These are phyloP conservation scores for Mortierella claussenii DNA, from an alignment of 192 early-diverging fungal genomes.

Conservation along the genomic window DNA sequence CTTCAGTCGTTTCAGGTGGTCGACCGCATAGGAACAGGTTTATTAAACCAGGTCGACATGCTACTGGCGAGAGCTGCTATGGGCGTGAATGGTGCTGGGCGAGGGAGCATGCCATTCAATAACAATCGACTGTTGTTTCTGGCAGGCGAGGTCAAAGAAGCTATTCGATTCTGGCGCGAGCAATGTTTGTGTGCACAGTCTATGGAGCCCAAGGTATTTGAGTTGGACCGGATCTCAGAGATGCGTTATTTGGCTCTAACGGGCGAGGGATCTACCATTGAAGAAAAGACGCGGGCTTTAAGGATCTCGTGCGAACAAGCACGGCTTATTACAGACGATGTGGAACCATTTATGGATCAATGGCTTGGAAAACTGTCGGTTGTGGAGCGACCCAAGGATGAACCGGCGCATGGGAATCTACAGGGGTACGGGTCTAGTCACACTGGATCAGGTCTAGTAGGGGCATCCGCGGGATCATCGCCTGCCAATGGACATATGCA, in stretches of 20 bases:
- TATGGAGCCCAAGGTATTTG: slow-evolving; percentile 27
- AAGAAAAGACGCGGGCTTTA: slow-evolving; percentile 30
- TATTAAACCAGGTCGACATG: slow-evolving; percentile 39
- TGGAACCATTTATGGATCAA: slow-evolving; percentile 31
- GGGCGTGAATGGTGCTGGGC: neutral
- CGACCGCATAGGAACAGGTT: slow-evolving; percentile 22
- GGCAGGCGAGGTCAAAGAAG: slow-evolving; percentile 48
- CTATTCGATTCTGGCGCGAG: slow-evolving; percentile 49
- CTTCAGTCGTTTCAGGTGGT: slow-evolving; percentile 37
- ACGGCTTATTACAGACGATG: slow-evolving; percentile 24
- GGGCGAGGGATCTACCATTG: slow-evolving; percentile 19
- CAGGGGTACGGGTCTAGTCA: slow-evolving; percentile 6
- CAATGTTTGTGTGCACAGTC: slow-evolving; percentile 35
- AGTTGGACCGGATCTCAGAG: slow-evolving; percentile 39
- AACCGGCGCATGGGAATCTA: slow-evolving; percentile 8
- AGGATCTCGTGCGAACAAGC: slow-evolving; percentile 38
- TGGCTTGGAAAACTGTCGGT: slow-evolving; percentile 21
- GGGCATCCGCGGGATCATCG: neutral
- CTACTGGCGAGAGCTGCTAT: slow-evolving; percentile 24
- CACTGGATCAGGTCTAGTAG: neutral
- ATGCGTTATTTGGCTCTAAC: slow-evolving; percentile 29
- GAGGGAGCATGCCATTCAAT: slow-evolving; percentile 9
- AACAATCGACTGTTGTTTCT: slow-evolving; percentile 33
- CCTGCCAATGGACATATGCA: slow-evolving; percentile 8
- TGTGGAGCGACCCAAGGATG: slow-evolving; percentile 34